These are phyloP conservation scores for Syzygium aromaticum DNA, from an alignment of 345 rosid species.

Conservation along the genomic window DNA sequence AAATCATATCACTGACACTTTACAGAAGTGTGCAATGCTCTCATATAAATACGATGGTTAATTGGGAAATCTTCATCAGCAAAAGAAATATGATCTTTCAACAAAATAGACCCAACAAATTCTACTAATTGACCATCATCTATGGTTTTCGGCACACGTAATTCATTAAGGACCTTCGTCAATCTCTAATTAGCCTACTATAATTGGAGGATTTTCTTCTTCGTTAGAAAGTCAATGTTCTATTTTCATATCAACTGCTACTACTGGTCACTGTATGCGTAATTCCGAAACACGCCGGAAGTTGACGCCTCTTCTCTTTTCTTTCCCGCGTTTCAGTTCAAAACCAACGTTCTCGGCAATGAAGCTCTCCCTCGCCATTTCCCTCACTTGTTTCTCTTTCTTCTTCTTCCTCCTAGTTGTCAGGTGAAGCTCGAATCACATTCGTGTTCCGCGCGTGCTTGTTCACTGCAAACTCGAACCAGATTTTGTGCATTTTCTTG, in stretches of 20 bases:
- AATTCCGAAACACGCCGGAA: neutral
- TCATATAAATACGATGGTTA: no score
- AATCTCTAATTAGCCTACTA: neutral
- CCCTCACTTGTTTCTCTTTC: constrained; percentile 6
- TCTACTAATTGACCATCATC: no score
- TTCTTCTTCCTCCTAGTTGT: neutral
- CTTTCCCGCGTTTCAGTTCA: neutral
- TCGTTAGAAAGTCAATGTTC: neutral
- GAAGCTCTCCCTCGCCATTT: neutral
- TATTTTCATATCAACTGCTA: neutral
- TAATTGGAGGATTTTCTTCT: neutral
- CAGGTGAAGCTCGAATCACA: neutral
- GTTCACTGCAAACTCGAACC: neutral
- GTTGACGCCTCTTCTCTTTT: neutral
- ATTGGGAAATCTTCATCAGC: no score
- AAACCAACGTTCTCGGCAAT: neutral
- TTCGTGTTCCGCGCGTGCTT: neutral
- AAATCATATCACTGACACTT: no score
- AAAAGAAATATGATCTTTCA: no score
- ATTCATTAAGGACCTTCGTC: neutral
- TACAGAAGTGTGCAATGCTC: no score
- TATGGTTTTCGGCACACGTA: no score
- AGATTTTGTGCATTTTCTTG: neutral
- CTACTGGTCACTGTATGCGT: neutral
- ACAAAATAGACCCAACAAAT: no score